Evolutionary conservation across 78 protist species (phyloP).

Genomic region (Guillardia theta): DNA sequence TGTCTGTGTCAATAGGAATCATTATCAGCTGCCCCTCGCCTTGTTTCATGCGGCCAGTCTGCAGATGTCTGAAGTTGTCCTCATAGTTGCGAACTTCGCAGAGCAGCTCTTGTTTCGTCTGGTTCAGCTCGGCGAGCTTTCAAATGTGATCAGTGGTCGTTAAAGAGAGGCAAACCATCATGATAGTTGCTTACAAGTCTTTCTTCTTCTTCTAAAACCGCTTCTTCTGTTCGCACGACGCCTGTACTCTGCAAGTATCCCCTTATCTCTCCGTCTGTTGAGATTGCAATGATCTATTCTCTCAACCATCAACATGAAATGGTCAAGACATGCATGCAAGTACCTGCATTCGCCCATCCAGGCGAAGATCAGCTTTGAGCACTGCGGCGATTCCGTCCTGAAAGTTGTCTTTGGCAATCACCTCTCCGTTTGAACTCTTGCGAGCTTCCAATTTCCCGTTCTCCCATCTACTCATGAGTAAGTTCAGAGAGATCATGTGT

Average conservation of each 20-base stretch:
- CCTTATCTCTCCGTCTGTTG: not conserved
- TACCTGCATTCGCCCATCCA: not conserved
- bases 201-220: not conserved
- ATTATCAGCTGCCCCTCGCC: conserved; percentile 34
- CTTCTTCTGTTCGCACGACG: not conserved
- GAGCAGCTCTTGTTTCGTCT: not conserved
- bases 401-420: not conserved
- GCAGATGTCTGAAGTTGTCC: conserved; percentile 2
- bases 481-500: no score
- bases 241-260: not conserved
- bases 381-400: not conserved
- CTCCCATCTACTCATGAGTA: no score
- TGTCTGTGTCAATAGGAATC: not conserved
- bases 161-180: no score
- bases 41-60: conserved; percentile 14
- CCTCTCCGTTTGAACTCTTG: not conserved
- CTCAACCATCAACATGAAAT: not conserved
- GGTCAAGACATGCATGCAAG: not conserved
- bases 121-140: not conserved
- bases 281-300: not conserved
- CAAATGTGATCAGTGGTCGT: no score
- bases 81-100: conserved; percentile 8
- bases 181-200: not conserved
- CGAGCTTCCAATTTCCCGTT: not conserved
- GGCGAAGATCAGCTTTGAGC: not conserved